Conservation (phyloP, 1,284 basidiomycete genomes). For the Pterulicium gracile region DNA sequence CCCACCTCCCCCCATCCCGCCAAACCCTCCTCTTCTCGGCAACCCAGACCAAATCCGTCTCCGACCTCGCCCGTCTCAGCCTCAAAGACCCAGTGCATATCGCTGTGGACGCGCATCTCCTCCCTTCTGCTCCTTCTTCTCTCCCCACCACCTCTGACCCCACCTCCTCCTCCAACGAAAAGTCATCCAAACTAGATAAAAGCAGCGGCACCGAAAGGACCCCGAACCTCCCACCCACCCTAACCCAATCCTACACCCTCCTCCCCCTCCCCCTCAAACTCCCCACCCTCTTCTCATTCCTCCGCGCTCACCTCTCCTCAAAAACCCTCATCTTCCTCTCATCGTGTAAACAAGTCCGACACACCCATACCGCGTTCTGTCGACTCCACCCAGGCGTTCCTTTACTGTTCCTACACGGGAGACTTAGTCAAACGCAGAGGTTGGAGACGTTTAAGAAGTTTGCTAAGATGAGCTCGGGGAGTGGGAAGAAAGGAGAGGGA, state of each 20-base stretch:
- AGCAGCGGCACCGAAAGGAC: neutral
- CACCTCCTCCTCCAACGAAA: neutral
- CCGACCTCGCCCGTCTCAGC: slow-evolving; percentile 84
- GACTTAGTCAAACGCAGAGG: slow-evolving; percentile 90
- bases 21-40: slow-evolving; percentile 97
- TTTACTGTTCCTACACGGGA: slow-evolving; percentile 89
- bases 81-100: slow-evolving; percentile 79
- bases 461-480: slow-evolving; percentile 63
- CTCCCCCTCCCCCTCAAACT: slow-evolving; percentile 84
- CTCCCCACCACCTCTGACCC: slow-evolving; percentile 22
- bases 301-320: slow-evolving; percentile 87
- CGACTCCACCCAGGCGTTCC: slow-evolving; percentile 91
- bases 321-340: slow-evolving; percentile 95
- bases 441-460: slow-evolving; percentile 79
- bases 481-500: no score
- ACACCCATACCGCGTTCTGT: slow-evolving; percentile 95
- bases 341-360: slow-evolving; percentile 93
- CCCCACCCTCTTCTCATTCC: slow-evolving; percentile 88
- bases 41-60: slow-evolving; percentile 88
- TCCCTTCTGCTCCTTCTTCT: slow-evolving; percentile 37
- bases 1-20: slow-evolving; percentile 75
- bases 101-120: slow-evolving; percentile 43
- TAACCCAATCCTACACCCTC: slow-evolving; percentile 89
- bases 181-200: no score
- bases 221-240: slow-evolving; percentile 27